Evolutionary conservation across 176 grass and related monocot species (phyloP), one percentile per base, ranked within the genome.

Genomic region (Rhynchospora pubera): DNA sequence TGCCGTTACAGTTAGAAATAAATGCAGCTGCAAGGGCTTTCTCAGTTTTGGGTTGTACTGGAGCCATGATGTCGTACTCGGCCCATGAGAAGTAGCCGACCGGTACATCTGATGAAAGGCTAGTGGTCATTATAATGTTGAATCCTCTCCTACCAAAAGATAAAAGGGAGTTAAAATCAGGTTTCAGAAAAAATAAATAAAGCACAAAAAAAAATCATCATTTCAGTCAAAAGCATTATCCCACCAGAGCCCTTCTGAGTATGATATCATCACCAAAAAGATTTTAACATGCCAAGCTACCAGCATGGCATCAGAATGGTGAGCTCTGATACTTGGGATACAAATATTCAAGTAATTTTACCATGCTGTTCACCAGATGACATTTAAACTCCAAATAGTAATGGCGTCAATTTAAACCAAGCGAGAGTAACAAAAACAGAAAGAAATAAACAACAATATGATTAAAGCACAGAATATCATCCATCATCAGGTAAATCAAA

Each of bases 81-180:
- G 92, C 84, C 95, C 92, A 94, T 66, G 95, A 98, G 85, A 98
- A 98, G 84, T 98, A 94, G 22, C 95, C 92, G 71, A 98, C 92
- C 6, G 95, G 95, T 52, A 98, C 87, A 90, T 98, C 95, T 23
- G 95, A 98, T 78, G 92, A 94, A 53, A 98, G 92, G 71, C 92
- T 98, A 52, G 95, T 98, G 51, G 92, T 94, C 95, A 98, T 98
- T 57, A 94, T 91, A 76, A 98, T 92, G 84, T 88, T 87, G 74
- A 90, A 94, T 46, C 95, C 95, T 93, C 89, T 93, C 87, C 92
- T 94, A 84, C 66, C 18, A 88, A 24, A 88, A 61, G 71, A 80
- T 64, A 74, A 50, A 82, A 86, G 19, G 60, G 24, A 62, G 75
- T 88, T 48, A 32, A 14, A 44, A 76, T 76, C 72, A 76, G 46